Evolutionary conservation across 345 rosid genomes (phyloP).

Genomic region (Salix purpurea): DNA sequence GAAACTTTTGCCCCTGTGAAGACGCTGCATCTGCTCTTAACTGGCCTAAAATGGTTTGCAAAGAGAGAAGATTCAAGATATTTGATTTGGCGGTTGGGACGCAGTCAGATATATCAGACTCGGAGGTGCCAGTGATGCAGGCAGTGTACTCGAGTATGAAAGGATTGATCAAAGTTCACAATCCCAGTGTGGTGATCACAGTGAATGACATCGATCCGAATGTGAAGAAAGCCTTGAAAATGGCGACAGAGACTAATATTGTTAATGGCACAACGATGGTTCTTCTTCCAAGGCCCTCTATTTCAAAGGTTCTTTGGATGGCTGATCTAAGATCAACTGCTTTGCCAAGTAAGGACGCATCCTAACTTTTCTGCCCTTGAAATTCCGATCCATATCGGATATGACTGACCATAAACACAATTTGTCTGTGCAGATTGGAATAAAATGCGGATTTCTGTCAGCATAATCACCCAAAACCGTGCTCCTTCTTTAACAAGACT

Average conservation of each 20-base stretch:
- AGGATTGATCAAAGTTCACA: constrained; percentile 84
- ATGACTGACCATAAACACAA: background rate
- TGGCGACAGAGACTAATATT: constrained; percentile 60
- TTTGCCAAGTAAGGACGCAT: constrained; percentile 67
- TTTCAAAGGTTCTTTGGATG: constrained; percentile 93
- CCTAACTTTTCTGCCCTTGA: background rate
- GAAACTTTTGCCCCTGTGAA: constrained; percentile 75
- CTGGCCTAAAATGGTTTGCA: constrained; percentile 79
- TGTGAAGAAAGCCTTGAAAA: constrained; percentile 82
- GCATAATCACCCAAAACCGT: constrained; percentile 87
- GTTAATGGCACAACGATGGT: constrained; percentile 50
- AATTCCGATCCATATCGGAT: no score
- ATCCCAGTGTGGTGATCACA: constrained; percentile 85
- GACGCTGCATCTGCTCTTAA: constrained; percentile 65
- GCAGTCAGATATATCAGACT: constrained; percentile 55
- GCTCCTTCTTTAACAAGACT: constrained; percentile 63
- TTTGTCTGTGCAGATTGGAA: constrained; percentile 73
- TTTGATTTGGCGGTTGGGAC: constrained; percentile 74
- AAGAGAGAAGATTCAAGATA: constrained; percentile 79
- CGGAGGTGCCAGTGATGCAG: constrained; percentile 89
- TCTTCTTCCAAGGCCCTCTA: constrained; percentile 65
- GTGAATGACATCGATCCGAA: constrained; percentile 64
- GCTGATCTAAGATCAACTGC: constrained; percentile 92
- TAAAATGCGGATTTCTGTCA: constrained; percentile 76
- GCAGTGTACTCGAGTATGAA: constrained; percentile 85